A percentile compares a stretch with the other conserved stretches of the same genome.
phyloP scores from a whole-genome alignment of 2,329 filamentous ascomycete genomes.

The Myriangium duriaei region DNA sequence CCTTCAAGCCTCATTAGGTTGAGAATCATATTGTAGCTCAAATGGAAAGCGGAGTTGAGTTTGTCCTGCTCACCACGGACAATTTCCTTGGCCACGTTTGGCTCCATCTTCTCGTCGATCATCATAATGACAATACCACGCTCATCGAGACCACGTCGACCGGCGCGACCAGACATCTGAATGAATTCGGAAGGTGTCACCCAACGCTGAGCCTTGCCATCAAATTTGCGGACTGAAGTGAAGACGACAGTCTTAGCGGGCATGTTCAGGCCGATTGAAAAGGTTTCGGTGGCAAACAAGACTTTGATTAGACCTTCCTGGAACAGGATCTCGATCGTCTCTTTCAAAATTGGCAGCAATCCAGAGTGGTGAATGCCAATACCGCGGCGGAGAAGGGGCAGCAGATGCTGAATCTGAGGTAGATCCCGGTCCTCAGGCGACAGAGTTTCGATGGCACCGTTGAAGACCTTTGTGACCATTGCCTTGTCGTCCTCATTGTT shows the following conservation, averaged over 20 bases:
- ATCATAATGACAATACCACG: slow-evolving; percentile 99
- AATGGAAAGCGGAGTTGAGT: slow-evolving; percentile 92
- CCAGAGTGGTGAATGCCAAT: slow-evolving; percentile 97
- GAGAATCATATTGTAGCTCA: slow-evolving; percentile 98
- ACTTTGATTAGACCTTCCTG: slow-evolving; percentile 98
- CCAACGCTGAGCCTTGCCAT: slow-evolving; percentile 68
- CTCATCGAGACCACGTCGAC: slow-evolving; percentile 91
- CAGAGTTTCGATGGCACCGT: slow-evolving; percentile 81
- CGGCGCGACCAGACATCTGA: slow-evolving; percentile 96
- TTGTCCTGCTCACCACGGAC: slow-evolving; percentile 95
- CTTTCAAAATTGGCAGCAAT: slow-evolving; percentile 86
- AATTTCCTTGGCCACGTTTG: slow-evolving; percentile 83
- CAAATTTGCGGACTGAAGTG: slow-evolving; percentile 89
- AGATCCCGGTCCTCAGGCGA: slow-evolving; percentile 82
- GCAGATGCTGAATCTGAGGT: slow-evolving; percentile 79
- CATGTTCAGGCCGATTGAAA: slow-evolving; percentile 98
- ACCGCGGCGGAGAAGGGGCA: slow-evolving; percentile 78
- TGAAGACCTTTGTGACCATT: slow-evolving; percentile 89
- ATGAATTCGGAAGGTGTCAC: slow-evolving; percentile 93
- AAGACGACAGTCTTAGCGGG: slow-evolving; percentile 99
- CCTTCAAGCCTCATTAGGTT: slow-evolving; percentile 95
- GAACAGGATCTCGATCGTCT: slow-evolving; percentile 97
- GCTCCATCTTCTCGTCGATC: slow-evolving; percentile 94
- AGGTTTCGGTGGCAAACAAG: slow-evolving; percentile 93
- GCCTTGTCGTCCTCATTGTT: slow-evolving; percentile 93